Base-by-base conservation (phyloP, 2,329 filamentous ascomycete species). In the Dissoconium aciculare region DNA sequence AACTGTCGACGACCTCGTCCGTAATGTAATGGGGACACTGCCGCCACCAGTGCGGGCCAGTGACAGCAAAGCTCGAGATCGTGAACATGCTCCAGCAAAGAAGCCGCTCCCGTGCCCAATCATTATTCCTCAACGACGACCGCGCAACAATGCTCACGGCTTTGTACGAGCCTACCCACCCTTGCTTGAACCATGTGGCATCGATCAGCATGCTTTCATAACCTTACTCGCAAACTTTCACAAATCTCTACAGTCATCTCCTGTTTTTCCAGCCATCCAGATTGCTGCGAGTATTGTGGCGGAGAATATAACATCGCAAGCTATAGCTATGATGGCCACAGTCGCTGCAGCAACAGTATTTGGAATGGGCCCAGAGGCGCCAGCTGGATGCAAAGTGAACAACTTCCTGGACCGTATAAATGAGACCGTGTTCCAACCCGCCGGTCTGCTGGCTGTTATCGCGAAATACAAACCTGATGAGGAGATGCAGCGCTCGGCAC, bases 361-460 rank as follows among this genome's bases (percentile, higher is more conserved):
- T 0, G 48, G 59, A 9, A 51, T 56, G 2, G 56, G 57, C 1
- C 56, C 58, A 32, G 57, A 62, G 30, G 46, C 55, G 6, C 55
- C 56, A 30, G 27, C 30, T 1, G 41, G 46, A 11, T 50, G 54
- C 41, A 52, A 58, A 25, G 59, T 63, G 0, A 73, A 71, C 41
- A 52, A 46, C 0, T 74, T 69, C 43, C 57, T 76, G 11, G 61
- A 71, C 39, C 51, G 56, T 19, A 58, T 71, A 41, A 75, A 74
- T 42, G 55, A 62, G 5, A 56, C 65, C 3, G 62, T 71, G 35
- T 76, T 75, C 47, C 59, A 57, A 27, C 69, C 71, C 0, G 60
- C 59, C 2, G 70, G 70, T 0, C 56, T 74, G 0, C 67, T 63
- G 48, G 63, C 59, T 36, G 52, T 69, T 12, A 55, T 76, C 21